Base-by-base conservation (phyloP, 2,329 filamentous ascomycete genomes). In the Byssoonygena ceratinophila region DNA sequence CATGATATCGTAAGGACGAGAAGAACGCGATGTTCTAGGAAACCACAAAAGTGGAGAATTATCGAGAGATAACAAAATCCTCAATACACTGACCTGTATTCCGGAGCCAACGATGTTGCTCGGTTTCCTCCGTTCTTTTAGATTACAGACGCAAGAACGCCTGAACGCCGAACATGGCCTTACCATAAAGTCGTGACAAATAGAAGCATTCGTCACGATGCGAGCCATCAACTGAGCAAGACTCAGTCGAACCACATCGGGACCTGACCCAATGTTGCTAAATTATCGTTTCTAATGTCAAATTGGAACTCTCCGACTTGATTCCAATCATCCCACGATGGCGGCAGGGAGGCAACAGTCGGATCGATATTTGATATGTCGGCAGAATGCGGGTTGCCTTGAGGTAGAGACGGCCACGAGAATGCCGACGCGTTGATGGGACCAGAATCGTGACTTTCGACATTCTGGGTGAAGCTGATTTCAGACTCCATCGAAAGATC, bases 291-390 rank as follows among this genome's bases (percentile, higher is more conserved):
- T 32, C 32, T 46, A 31, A 58, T 41, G 39, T 57, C 57, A 45
- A 53, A 34, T 29, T 57, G 57, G 31, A 59, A 59, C 47, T 59
- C 57, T 5, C 55, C 51, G 11, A 57, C 47, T 47, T 54, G 48
- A 41, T 57, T 54, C 57, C 57, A 59, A 34, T 55, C 55, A 46
- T 53, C 51, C 57, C 54, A 57, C 4, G 54, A 54, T 7, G 53
- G 55, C 39, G 46, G 54, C 12, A 36, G 36, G 9, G 46, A 49
- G 23, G 37, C 18, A 11, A 49, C 18, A 23, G 14, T 20, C 3
- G 8, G 22, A 9, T 23, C 14, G 14, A 51, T 25, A 37, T 27
- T 44, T 6, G 37, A 12, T 4, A 51, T 27, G 9, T 37, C 40
- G 9, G 18, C 22, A 29, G 12, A 12, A 27, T 45, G 43, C 31